A percentile compares a stretch with the other conserved stretches of the same genome.
phyloP scores from a whole-genome alignment of 805 yeast genomes.

The Torulaspora maleeae region DNA sequence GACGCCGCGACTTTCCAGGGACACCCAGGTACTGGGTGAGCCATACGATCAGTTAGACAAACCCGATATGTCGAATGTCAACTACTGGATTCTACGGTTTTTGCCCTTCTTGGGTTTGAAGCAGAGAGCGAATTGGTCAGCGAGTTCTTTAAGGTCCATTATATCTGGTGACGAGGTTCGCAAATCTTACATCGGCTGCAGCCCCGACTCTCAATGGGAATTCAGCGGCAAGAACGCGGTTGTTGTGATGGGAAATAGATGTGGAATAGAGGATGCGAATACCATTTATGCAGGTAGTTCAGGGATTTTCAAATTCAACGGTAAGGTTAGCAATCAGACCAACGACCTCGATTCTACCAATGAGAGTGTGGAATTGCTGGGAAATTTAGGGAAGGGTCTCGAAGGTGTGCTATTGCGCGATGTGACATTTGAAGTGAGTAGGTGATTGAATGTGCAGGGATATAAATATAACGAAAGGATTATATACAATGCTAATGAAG shows the following conservation, averaged over 20 bases:
- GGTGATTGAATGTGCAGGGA: too few species aligned
- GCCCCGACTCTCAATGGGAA: slow-evolving; percentile 23
- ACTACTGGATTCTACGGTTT: slow-evolving; percentile 74
- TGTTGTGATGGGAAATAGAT: slow-evolving; percentile 61
- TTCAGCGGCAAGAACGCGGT: slow-evolving; percentile 32
- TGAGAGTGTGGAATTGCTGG: slow-evolving; percentile 49
- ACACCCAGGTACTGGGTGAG: slow-evolving; percentile 4
- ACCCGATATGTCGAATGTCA: slow-evolving; percentile 48
- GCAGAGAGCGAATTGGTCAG: slow-evolving; percentile 22
- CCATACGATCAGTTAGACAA: slow-evolving; percentile 29
- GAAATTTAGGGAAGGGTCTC: slow-evolving; percentile 55
- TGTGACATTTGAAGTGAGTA: slow-evolving; percentile 39
- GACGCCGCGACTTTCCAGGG: slow-evolving; percentile 9
- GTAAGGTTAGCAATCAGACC: slow-evolving; percentile 29
- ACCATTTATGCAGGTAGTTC: slow-evolving; percentile 64
- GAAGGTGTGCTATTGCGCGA: slow-evolving; percentile 65
- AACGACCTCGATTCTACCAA: slow-evolving; percentile 40
- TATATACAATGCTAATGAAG: background rate
- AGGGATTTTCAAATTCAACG: slow-evolving; percentile 51
- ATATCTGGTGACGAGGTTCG: slow-evolving; percentile 1
- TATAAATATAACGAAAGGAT: too few species aligned
- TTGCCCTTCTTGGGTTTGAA: slow-evolving; percentile 51
- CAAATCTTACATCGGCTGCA: slow-evolving; percentile 24
- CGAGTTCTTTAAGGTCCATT: slow-evolving; percentile 6
- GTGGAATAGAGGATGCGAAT: slow-evolving; percentile 65